Evolutionary conservation across 345 rosid genomes (phyloP).

Genomic region (Hypericum androsaemum): DNA sequence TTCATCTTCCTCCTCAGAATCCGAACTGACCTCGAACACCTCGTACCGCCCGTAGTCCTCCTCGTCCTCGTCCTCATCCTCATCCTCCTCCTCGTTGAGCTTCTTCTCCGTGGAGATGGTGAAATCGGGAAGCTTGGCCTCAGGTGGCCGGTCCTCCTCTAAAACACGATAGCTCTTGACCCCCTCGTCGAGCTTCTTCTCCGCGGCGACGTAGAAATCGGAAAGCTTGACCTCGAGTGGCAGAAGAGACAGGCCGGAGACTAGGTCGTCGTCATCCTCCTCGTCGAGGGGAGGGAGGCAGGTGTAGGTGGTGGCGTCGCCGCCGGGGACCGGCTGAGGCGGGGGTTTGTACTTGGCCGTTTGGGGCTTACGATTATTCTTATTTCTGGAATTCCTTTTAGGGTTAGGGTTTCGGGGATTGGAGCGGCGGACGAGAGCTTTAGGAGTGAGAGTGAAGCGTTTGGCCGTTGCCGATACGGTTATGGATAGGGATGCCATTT

Average conservation of each 20-base stretch:
- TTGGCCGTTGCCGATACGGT: neutral
- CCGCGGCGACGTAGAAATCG: slow-evolving; percentile 28
- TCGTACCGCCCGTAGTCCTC: slow-evolving; percentile 29
- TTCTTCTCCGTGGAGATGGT: neutral
- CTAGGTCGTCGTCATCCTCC: slow-evolving; percentile 20
- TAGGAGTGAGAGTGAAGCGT: slow-evolving; percentile 27
- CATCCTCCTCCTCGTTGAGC: slow-evolving; percentile 15
- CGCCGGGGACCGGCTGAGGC: slow-evolving; percentile 34
- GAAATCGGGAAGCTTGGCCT: no score
- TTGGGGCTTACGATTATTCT: slow-evolving; percentile 9
- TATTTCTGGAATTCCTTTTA: slow-evolving; percentile 16
- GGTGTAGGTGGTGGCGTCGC: slow-evolving; percentile 73
- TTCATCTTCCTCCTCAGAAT: slow-evolving; percentile 27
- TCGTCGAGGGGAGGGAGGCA: slow-evolving; percentile 82
- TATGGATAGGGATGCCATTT: slow-evolving; percentile 37
- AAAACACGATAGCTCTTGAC: slow-evolving; percentile 2
- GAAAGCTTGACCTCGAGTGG: slow-evolving; percentile 46
- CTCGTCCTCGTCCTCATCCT: slow-evolving; percentile 17
- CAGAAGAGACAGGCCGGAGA: neutral
- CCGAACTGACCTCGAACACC: slow-evolving; percentile 37
- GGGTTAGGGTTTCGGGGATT: slow-evolving; percentile 25
- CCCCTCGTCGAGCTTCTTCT: slow-evolving; percentile 13
- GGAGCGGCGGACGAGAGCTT: slow-evolving; percentile 46
- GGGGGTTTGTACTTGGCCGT: slow-evolving; percentile 7
- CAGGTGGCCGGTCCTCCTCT: slow-evolving; percentile 12